These are phyloP conservation scores for Mangifera indica DNA, from an alignment of 345 rosid species.

Conservation along the genomic window DNA sequence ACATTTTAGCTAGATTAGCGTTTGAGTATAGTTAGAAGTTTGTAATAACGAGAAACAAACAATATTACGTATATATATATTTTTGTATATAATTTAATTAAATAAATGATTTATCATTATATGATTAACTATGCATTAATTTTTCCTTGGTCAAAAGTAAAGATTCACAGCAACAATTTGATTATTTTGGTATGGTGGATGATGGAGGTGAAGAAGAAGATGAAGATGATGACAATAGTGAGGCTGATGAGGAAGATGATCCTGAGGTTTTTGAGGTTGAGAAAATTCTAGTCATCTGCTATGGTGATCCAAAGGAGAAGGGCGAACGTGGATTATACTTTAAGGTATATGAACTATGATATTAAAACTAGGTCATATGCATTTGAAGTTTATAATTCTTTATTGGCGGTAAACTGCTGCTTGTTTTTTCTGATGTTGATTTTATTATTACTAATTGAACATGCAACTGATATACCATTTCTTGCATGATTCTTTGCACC, in stretches of 20 bases:
- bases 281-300: conserved; percentile 42
- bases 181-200: conserved; percentile 21
- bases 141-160: conserved; percentile 35
- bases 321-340: conserved; percentile 39
- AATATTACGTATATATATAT: no score
- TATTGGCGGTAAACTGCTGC: background rate
- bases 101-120: no score
- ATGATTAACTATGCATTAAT: conserved; percentile 43
- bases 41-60: no score
- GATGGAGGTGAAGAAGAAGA: conserved; percentile 28
- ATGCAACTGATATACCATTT: no score
- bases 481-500: no score
- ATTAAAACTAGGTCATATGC: background rate
- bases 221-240: conserved; percentile 19
- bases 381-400: background rate
- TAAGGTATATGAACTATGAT: conserved; percentile 39
- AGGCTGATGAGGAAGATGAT: conserved; percentile 25
- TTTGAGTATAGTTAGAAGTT: no score
- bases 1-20: no score
- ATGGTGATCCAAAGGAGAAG: conserved; percentile 48
- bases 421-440: background rate
- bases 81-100: no score
- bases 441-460: no score
- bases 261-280: conserved; percentile 56
- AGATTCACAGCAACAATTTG: conserved; percentile 21